A percentile compares a stretch with the other conserved stretches of the same genome.
Conservation (phyloP, 2,329 filamentous ascomycete species). For the Epichloe gansuensis region DNA sequence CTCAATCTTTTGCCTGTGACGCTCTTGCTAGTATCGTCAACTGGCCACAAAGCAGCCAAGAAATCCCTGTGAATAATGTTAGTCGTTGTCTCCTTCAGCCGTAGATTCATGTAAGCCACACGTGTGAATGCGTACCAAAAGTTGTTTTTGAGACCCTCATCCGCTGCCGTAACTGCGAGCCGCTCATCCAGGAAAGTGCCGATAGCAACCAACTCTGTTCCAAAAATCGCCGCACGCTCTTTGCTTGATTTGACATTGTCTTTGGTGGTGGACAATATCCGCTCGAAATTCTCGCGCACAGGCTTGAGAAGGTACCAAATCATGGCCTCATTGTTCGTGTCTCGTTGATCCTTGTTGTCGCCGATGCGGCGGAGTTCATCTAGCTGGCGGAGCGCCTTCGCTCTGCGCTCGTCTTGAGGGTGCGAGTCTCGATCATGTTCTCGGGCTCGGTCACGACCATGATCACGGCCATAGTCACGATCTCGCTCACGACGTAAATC, state of each 20-base stretch:
- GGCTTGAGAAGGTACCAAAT: conserved; percentile 42
- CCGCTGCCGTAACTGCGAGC: conserved; percentile 28
- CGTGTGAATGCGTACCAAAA: conserved; percentile 32
- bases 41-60: conserved; percentile 32
- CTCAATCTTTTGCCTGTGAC: conserved; percentile 32
- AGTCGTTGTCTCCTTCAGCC: conserved; percentile 5
- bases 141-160: conserved; percentile 33
- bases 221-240: conserved; percentile 48
- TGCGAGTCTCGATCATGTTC: conserved; percentile 16
- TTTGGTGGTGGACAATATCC: conserved; percentile 47
- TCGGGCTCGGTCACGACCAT: conserved; percentile 12
- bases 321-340: conserved; percentile 32
- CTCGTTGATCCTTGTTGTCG: conserved; percentile 38
- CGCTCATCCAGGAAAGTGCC: conserved; percentile 47
- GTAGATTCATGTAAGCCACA: background rate
- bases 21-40: conserved; percentile 31
- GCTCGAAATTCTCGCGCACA: conserved; percentile 46
- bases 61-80: conserved; percentile 28
- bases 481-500: conserved; percentile 12
- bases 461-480: conserved; percentile 14
- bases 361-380: conserved; percentile 33
- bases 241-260: conserved; percentile 51
- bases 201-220: conserved; percentile 47
- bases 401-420: conserved; percentile 27
- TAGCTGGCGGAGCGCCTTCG: conserved; percentile 28